Percentiles rank a stretch among this genome's conserved stretches.
Evolutionary conservation across 31 red algal genomes (phyloP).

Genomic region (Asparagopsis taxiformis): DNA sequence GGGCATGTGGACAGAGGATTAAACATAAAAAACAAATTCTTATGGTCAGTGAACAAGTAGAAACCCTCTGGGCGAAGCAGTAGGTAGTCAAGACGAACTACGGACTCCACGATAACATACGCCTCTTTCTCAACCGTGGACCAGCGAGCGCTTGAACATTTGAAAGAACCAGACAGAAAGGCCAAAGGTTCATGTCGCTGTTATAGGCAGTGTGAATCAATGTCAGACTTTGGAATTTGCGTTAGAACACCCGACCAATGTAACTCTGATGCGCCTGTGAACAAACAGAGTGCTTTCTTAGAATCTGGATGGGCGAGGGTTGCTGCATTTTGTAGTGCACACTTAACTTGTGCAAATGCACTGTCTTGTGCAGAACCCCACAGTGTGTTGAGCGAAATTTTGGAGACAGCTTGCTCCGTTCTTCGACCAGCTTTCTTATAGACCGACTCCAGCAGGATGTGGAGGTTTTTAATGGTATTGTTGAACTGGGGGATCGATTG

Average conservation of each 20-base stretch:
- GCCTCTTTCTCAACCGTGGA: conserved; percentile 4
- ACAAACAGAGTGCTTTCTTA: neutral
- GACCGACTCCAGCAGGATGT: neutral
- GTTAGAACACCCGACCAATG: conserved; percentile 15
- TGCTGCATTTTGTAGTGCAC: neutral
- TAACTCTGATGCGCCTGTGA: neutral
- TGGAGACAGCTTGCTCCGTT: neutral
- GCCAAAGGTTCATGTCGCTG: conserved; percentile 15
- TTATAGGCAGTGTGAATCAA: neutral
- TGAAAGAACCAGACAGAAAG: conserved; percentile 24
- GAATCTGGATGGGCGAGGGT: neutral
- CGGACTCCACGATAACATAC: neutral
- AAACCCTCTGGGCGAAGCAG: neutral
- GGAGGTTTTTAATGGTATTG: too few species aligned
- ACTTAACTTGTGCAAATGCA: neutral
- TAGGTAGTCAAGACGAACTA: neutral
- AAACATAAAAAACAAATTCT: conserved; percentile 6
- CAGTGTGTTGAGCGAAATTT: neutral
- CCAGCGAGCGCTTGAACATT: neutral
- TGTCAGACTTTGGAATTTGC: conserved; percentile 6
- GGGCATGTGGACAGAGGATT: neutral
- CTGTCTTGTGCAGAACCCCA: neutral
- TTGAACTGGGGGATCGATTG: neutral
- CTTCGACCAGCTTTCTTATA: neutral
- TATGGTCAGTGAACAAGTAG: conserved; percentile 11